phyloP scores from a whole-genome alignment of 768 basidiomycete genomes.

The Solioccasus polychromus region DNA sequence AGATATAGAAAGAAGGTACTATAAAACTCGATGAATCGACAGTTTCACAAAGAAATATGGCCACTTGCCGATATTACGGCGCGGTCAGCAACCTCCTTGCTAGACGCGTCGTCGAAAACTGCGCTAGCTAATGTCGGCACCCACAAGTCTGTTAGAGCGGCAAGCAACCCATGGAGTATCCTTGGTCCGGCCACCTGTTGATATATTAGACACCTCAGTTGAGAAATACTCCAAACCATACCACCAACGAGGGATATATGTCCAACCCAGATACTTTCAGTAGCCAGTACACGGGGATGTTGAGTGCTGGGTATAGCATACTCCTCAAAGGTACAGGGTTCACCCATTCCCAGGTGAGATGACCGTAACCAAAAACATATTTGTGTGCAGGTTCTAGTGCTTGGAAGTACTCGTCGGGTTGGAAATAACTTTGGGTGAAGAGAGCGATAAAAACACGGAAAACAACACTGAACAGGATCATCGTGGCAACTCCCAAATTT shows the following conservation, averaged over 20 bases:
- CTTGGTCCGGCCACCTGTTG: constrained; percentile 71
- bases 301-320: constrained; percentile 78
- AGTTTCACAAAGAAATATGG: not conserved
- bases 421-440: constrained; percentile 81
- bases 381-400: constrained; percentile 89
- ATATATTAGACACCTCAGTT: constrained; percentile 1
- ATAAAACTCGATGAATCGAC: not conserved
- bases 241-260: constrained; percentile 50
- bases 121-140: constrained; percentile 58
- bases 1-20: constrained; percentile 79
- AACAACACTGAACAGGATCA: constrained; percentile 37
- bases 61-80: constrained; percentile 60
- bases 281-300: constrained; percentile 73
- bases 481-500: not conserved
- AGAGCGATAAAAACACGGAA: constrained; percentile 64
- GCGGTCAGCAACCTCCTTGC: constrained; percentile 10
- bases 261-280: constrained; percentile 59
- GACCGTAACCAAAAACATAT: constrained; percentile 87
- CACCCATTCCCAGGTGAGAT: constrained; percentile 96
- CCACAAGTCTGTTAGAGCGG: constrained; percentile 78
- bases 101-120: constrained; percentile 56
- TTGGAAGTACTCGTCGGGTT: constrained; percentile 97
- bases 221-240: constrained; percentile 37
- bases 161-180: constrained; percentile 70
- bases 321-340: constrained; percentile 68